These are phyloP conservation scores for Pelagophyceae sp. DNA, from an alignment of 352 stramenopile species.

Conservation along the genomic window DNA sequence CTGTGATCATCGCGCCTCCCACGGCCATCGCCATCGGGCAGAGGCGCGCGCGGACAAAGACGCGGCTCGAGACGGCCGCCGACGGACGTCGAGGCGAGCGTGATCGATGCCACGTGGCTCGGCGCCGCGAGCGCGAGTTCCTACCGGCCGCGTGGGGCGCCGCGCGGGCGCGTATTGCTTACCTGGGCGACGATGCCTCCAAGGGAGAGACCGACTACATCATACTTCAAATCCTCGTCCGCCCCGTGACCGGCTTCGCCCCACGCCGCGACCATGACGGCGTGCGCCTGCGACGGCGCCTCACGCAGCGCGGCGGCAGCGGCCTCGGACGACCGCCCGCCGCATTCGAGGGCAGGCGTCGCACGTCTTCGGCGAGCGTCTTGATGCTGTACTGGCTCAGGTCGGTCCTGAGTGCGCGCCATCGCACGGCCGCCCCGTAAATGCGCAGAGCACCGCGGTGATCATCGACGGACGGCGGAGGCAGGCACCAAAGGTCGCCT, in stretches of 20 bases:
- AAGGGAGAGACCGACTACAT: constrained; percentile 7
- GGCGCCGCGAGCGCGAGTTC: neutral
- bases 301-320: too few species aligned
- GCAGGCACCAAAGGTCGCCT: too few species aligned
- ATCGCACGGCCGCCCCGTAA: too few species aligned
- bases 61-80: too few species aligned
- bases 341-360: neutral
- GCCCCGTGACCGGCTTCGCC: neutral
- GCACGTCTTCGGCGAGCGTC: neutral
- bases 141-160: too few species aligned
- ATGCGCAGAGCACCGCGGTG: too few species aligned
- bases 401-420: too few species aligned
- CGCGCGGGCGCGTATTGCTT: too few species aligned
- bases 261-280: neutral
- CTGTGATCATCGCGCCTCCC: neutral
- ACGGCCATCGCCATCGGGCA: too few species aligned
- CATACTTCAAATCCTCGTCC: neutral
- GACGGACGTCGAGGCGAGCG: neutral
- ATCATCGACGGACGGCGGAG: too few species aligned
- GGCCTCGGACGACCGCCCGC: neutral
- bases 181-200: constrained; percentile 17
- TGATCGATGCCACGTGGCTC: neutral
- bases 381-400: neutral
- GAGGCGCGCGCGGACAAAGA: too few species aligned
- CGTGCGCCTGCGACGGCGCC: neutral